phyloP scores from a whole-genome alignment of 495 filamentous ascomycete genomes.

The Podospora comata region DNA sequence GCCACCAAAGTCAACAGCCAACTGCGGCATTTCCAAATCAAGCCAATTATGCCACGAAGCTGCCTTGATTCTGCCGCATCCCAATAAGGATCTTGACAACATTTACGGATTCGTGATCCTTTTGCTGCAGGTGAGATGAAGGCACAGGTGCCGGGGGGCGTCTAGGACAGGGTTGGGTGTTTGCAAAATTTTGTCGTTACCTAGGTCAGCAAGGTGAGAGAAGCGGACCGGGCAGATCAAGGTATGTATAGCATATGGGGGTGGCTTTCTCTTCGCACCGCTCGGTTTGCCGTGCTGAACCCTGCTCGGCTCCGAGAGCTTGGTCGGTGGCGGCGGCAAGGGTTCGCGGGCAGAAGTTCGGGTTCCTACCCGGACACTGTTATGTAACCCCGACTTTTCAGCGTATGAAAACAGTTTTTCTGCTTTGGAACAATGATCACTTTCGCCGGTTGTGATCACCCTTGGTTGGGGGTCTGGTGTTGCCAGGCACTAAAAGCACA shows the following conservation, averaged over 20 bases:
- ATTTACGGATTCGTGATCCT: neutral
- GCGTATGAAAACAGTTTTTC: neutral
- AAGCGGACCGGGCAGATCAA: neutral
- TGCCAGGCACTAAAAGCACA: neutral
- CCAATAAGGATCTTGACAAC: no score
- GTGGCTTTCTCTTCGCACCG: neutral
- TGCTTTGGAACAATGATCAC: neutral
- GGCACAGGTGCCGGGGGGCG: neutral
- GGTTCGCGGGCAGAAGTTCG: neutral
- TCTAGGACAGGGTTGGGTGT: neutral
- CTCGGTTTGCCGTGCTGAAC: neutral
- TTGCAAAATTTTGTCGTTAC: neutral
- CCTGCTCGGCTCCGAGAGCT: neutral
- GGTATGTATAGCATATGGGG: neutral
- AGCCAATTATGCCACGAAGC: neutral
- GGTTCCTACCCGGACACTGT: neutral
- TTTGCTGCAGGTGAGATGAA: neutral
- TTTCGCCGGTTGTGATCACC: neutral
- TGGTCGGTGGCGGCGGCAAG: neutral
- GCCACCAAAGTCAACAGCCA: neutral
- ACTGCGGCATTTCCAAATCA: neutral
- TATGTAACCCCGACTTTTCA: neutral
- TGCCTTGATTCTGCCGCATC: neutral
- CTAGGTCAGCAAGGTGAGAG: neutral
- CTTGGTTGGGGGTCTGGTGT: no score